Conservation (phyloP, 2,329 filamentous ascomycete genomes). For the Cercospora beticola region DNA sequence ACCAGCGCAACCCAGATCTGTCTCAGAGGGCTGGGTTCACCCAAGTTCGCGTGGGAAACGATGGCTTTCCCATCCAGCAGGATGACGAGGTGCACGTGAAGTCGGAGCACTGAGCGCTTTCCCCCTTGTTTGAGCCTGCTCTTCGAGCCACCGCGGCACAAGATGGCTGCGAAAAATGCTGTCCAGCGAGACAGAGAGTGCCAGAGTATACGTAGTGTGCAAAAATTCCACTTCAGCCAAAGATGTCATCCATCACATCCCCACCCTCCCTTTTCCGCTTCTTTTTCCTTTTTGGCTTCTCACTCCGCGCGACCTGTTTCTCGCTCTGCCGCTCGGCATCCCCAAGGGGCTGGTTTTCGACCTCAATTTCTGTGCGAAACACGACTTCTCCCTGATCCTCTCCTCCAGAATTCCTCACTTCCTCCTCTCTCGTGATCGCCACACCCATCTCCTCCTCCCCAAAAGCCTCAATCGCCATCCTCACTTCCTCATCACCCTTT, state of each 20-base stretch:
- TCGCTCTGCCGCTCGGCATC: neutral
- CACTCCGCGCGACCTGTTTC: neutral
- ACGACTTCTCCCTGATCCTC: constrained; percentile 32
- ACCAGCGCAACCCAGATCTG: neutral
- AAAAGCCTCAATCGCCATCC: constrained; percentile 45
- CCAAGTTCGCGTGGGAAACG: neutral
- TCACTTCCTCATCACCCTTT: constrained; percentile 44
- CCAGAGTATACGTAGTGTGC: neutral
- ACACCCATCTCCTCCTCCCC: constrained; percentile 42
- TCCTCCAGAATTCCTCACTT: constrained; percentile 32
- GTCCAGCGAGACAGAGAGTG: neutral
- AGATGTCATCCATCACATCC: constrained; percentile 73
- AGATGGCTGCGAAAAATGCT: neutral
- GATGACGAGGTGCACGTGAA: neutral
- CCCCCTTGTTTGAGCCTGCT: neutral
- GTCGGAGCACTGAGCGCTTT: neutral
- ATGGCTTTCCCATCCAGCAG: neutral
- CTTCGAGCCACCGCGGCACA: neutral
- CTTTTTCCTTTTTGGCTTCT: constrained; percentile 43
- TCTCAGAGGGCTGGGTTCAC: neutral
- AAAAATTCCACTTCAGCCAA: constrained; percentile 40
- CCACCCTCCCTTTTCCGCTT: constrained; percentile 59
- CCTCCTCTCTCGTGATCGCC: constrained; percentile 31
- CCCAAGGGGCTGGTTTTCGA: neutral
- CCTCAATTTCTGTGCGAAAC: neutral